phyloP scores from a whole-genome alignment of 805 yeast species.

The Starmerella apicola region DNA sequence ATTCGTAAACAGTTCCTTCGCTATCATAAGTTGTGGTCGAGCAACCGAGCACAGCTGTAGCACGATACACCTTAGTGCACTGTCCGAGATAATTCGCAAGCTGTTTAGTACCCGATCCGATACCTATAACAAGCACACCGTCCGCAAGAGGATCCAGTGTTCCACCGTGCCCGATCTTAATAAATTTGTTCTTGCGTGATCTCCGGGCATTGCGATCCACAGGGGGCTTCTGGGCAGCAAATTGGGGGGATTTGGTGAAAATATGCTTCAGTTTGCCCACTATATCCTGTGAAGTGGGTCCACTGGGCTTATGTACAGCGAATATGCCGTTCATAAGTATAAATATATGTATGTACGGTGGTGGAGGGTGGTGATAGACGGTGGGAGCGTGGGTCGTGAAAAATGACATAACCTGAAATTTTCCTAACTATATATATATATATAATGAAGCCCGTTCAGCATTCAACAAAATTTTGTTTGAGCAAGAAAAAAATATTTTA shows the following conservation, averaged over 20 bases:
- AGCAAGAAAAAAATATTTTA: too few species aligned
- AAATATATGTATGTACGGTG: neutral
- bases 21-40: constrained; percentile 90
- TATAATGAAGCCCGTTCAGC: too few species aligned
- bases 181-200: constrained; percentile 21
- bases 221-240: constrained; percentile 28
- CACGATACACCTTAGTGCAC: constrained; percentile 67
- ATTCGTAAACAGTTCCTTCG: constrained; percentile 68
- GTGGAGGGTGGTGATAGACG: neutral
- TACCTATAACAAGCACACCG: constrained; percentile 83
- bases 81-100: constrained; percentile 59
- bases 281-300: constrained; percentile 66
- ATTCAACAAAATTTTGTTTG: too few species aligned
- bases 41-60: constrained; percentile 76
- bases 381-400: too few species aligned
- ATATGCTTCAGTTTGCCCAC: constrained; percentile 51
- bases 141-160: constrained; percentile 91
- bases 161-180: constrained; percentile 97
- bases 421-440: too few species aligned
- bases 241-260: constrained; percentile 46
- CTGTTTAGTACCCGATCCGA: constrained; percentile 83
- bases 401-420: too few species aligned
- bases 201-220: constrained; percentile 23
- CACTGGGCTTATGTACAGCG: constrained; percentile 83
- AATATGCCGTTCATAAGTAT: constrained; percentile 76